Conservation (phyloP, 768 basidiomycete genomes). For the Panus rudis region DNA sequence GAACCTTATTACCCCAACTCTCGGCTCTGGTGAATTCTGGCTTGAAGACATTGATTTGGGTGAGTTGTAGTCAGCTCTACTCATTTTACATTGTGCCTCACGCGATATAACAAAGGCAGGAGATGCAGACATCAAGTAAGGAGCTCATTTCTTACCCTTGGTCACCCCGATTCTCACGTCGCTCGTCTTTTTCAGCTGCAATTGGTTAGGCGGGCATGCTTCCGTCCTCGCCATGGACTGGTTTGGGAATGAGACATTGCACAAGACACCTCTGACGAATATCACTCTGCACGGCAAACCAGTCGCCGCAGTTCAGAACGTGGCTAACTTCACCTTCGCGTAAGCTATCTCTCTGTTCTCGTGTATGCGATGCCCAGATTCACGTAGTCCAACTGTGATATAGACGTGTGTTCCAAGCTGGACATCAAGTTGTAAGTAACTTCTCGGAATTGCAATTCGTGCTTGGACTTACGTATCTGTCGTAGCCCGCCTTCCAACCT, state of each 20-base stretch:
- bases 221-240: constrained; percentile 40
- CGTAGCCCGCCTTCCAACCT: constrained; percentile 61
- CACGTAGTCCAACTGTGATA: not conserved
- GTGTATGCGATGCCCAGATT: too few species aligned
- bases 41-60: constrained; percentile 36
- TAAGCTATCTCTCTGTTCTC: constrained; percentile 26
- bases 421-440: constrained; percentile 61
- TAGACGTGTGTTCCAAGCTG: constrained; percentile 43
- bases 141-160: not conserved
- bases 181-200: constrained; percentile 28
- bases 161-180: not conserved
- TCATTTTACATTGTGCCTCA: too few species aligned
- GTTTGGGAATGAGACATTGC: constrained; percentile 36
- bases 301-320: constrained; percentile 55
- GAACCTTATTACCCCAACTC: constrained; percentile 45
- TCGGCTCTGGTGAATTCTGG: constrained; percentile 37
- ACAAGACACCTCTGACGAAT: constrained; percentile 37
- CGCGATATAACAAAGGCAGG: too few species aligned
- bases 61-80: constrained; percentile 14
- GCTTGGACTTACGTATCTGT: too few species aligned
- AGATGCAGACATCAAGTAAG: constrained; percentile 30
- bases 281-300: constrained; percentile 48
- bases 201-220: constrained; percentile 33
- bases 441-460: too few species aligned
- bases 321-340: constrained; percentile 65